Evolutionary conservation across 192 early-diverging fungal genomes (phyloP).

Genomic region (Gamsiella multidivaricata): DNA sequence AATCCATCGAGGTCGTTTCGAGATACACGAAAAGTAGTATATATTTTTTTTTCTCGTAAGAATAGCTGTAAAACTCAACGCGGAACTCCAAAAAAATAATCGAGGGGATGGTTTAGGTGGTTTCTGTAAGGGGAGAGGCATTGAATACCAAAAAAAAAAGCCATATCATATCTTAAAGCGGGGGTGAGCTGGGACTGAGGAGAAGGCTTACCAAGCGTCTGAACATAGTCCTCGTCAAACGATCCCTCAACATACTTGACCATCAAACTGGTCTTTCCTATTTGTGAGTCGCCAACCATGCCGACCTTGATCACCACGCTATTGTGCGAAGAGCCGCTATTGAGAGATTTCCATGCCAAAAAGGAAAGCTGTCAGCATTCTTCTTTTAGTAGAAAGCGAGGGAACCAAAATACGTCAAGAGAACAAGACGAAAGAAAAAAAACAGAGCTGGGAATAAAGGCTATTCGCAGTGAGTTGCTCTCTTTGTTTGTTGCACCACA

Average conservation of each 20-base stretch:
- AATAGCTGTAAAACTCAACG: too few species aligned
- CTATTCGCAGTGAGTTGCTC: too few species aligned
- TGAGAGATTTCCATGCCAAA: neutral
- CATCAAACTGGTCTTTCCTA: constrained; percentile 97
- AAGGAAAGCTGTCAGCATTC: too few species aligned
- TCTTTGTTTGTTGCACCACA: too few species aligned
- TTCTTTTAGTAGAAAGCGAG: too few species aligned
- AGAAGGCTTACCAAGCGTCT: constrained; percentile 92
- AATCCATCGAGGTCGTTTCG: too few species aligned
- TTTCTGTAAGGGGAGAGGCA: too few species aligned
- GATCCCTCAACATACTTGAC: constrained; percentile 97
- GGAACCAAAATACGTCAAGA: too few species aligned
- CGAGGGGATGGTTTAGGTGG: neutral
- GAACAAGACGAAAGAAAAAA: neutral
- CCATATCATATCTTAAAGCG: too few species aligned
- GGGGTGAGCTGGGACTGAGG: too few species aligned
- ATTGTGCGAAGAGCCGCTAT: constrained; percentile 40
- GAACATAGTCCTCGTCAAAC: constrained; percentile 95
- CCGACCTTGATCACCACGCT: constrained; percentile 93
- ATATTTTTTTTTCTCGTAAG: constrained; percentile 10
- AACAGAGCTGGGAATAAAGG: neutral
- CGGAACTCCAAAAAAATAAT: too few species aligned
- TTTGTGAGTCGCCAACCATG: constrained; percentile 96
- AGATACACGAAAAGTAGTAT: neutral
- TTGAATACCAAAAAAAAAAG: too few species aligned